Evolutionary conservation across 495 filamentous ascomycete species (phyloP), one percentile per base, ranked within the genome.

Genomic region (Penicillium canariense): DNA sequence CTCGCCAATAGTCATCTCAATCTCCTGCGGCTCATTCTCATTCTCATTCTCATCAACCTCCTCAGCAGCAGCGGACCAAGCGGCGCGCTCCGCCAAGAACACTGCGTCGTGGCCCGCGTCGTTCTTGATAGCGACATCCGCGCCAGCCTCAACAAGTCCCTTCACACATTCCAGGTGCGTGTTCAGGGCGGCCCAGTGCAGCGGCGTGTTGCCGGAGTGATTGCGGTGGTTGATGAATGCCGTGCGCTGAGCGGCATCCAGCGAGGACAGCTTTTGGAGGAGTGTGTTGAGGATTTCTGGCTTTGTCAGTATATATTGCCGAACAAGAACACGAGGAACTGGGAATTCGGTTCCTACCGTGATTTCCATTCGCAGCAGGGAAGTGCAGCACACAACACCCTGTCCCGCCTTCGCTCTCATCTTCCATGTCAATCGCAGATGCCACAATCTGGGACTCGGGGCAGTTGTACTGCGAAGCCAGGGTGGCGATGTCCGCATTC

Each of bases 131-230:
- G 82, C 79, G 11, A 87, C 79, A 56, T 92, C 87, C 2, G 91
- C 89, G 3, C 89, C 89, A 5, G 84, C 82, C 34, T 85, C 76
- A 0, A 89, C 73, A 11, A 97, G 81, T 3, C 82, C 64, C 75
- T 94, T 88, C 11, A 96, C 91, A 20, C 84, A 81, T 27, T 81
- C 80, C 2, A 96, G 69, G 61, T 96, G 90, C 12, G 93, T 92
- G 56, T 94, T 93, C 52, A 96, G 74, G 1, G 90, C 86, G 0
- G 92, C 93, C 90, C 90, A 97, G 74, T 97, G 92, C 48, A 97
- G 71, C 1, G 90, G 78, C 10, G 93, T 96, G 73, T 96, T 96
- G 25, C 90, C 92, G 23, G 85, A 83, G 52, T 81, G 67, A 57
- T 97, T 97, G 18, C 65, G 80, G 71, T 68, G 79, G 71, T 94